phyloP scores from a whole-genome alignment of 225 moss, liverwort and hornwort species.

The Anthoceros angustus region DNA sequence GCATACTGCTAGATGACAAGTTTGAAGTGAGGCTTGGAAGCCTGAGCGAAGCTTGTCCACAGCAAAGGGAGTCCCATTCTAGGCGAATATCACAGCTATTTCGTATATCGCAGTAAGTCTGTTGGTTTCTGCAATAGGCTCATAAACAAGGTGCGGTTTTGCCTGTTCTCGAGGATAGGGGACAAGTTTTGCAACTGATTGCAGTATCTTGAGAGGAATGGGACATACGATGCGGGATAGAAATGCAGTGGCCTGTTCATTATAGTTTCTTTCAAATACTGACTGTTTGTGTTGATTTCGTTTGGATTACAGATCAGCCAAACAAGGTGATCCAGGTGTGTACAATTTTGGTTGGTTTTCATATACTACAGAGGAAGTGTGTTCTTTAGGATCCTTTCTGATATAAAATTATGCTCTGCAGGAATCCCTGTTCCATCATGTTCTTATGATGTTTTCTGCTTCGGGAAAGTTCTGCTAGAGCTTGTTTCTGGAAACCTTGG shows the following conservation, averaged over 20 bases:
- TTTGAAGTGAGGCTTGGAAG: slow-evolving; percentile 89
- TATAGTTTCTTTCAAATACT: slow-evolving; percentile 3
- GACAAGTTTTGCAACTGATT: slow-evolving; percentile 8
- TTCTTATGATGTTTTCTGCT: slow-evolving; percentile 81
- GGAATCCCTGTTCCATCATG: slow-evolving; percentile 50
- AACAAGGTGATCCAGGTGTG: slow-evolving; percentile 69
- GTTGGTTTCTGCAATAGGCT: neutral
- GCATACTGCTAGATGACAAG: slow-evolving; percentile 84
- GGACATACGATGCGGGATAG: neutral
- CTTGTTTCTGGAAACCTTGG: slow-evolving; percentile 93
- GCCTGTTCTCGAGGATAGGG: neutral
- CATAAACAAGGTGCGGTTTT: neutral
- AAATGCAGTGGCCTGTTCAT: slow-evolving; percentile 7
- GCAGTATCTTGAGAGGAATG: neutral
- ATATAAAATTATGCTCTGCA: slow-evolving; percentile 10
- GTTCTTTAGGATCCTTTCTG: too few species aligned
- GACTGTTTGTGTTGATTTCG: slow-evolving; percentile 1
- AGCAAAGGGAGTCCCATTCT: slow-evolving; percentile 66
- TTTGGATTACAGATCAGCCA: slow-evolving; percentile 40
- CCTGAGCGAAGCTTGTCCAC: slow-evolving; percentile 50
- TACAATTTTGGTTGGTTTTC: neutral
- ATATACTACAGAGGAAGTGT: neutral
- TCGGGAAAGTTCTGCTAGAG: slow-evolving; percentile 82
- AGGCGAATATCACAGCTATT: slow-evolving; percentile 54
- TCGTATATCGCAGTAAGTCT: slow-evolving; percentile 47